A percentile compares a stretch with the other conserved stretches of the same genome.
Conservation (phyloP, 192 early-diverging fungal genomes). For the Coemansia sp. region DNA sequence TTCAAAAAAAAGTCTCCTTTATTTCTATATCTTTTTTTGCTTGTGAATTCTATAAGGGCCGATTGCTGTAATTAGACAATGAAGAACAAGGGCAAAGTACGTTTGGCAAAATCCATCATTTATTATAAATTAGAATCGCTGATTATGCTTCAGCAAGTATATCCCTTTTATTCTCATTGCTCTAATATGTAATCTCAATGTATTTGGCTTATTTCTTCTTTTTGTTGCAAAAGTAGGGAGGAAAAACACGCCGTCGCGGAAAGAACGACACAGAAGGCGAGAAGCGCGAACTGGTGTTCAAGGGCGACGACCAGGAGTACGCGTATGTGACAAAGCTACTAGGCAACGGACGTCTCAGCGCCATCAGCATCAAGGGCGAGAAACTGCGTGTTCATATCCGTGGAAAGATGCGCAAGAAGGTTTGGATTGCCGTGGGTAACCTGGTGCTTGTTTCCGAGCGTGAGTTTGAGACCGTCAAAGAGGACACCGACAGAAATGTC, state of each 20-base stretch:
- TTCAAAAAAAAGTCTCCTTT: neutral
- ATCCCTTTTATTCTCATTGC: too few relatives aligned
- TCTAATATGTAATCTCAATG: too few relatives aligned
- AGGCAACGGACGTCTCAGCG: conserved; percentile 92
- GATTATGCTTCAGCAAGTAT: too few relatives aligned
- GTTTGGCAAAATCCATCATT: conserved; percentile 1
- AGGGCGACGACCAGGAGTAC: conserved; percentile 98
- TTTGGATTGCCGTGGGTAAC: conserved; percentile 91
- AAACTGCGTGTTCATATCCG: conserved; percentile 95
- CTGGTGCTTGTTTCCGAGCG: conserved; percentile 86
- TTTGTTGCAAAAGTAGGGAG: conserved; percentile 57
- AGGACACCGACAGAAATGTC: conserved; percentile 23
- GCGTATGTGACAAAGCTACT: conserved; percentile 93
- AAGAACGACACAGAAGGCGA: conserved; percentile 95
- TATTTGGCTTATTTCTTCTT: too few relatives aligned
- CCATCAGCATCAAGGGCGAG: conserved; percentile 84
- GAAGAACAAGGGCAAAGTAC: conserved; percentile 98
- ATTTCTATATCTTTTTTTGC: neutral
- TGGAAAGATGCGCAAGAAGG: conserved; percentile 98
- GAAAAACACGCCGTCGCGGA: conserved; percentile 88
- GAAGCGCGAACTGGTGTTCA: conserved; percentile 97
- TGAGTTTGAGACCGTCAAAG: conserved; percentile 91
- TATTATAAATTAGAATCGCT: neutral
- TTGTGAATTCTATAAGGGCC: neutral
- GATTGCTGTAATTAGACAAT: conserved; percentile 40